A percentile compares a stretch with the other conserved stretches of the same genome.
These are phyloP conservation scores for Penicillium canariense DNA, from an alignment of 495 filamentous ascomycete genomes.

Conservation along the genomic window DNA sequence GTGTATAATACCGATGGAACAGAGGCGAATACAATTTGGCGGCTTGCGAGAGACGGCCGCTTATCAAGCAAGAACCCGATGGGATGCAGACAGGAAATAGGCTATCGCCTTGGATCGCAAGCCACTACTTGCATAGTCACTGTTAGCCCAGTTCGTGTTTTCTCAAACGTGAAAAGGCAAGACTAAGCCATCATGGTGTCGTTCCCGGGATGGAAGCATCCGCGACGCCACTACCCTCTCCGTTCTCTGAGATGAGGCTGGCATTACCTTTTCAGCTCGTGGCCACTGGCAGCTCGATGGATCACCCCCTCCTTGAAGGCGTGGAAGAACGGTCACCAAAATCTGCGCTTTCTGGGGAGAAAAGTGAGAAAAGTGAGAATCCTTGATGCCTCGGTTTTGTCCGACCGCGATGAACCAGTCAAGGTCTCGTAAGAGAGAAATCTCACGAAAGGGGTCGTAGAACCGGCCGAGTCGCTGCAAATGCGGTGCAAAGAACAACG, in stretches of 20 bases:
- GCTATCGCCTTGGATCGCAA: conserved; percentile 7
- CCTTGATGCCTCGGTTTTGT: conserved; percentile 37
- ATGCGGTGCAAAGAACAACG: conserved; percentile 26
- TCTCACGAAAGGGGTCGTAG: conserved; percentile 45
- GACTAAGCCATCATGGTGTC: conserved; percentile 13
- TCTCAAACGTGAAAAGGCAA: conserved; percentile 16
- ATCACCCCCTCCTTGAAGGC: conserved; percentile 22
- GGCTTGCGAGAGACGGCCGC: conserved; percentile 23
- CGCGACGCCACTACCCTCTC: conserved; percentile 13
- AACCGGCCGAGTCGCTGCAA: conserved; percentile 35
- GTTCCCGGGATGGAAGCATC: not conserved
- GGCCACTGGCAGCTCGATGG: conserved; percentile 12
- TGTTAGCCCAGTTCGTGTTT: conserved; percentile 29
- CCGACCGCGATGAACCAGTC: conserved; percentile 49
- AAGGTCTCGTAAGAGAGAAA: conserved; percentile 45
- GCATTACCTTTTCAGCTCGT: conserved; percentile 38
- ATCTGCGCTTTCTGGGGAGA: conserved; percentile 22
- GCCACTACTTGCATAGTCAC: conserved; percentile 23
- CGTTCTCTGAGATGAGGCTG: conserved; percentile 1
- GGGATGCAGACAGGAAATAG: not conserved
- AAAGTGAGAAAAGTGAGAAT: conserved; percentile 22
- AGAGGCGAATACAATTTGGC: conserved; percentile 67
- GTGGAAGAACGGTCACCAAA: conserved; percentile 30
- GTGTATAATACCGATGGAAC: conserved; percentile 52
- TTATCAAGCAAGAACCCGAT: conserved; percentile 4